Evolutionary conservation across 2,329 filamentous ascomycete genomes (phyloP).

Genomic region (Alternaria triticina): DNA sequence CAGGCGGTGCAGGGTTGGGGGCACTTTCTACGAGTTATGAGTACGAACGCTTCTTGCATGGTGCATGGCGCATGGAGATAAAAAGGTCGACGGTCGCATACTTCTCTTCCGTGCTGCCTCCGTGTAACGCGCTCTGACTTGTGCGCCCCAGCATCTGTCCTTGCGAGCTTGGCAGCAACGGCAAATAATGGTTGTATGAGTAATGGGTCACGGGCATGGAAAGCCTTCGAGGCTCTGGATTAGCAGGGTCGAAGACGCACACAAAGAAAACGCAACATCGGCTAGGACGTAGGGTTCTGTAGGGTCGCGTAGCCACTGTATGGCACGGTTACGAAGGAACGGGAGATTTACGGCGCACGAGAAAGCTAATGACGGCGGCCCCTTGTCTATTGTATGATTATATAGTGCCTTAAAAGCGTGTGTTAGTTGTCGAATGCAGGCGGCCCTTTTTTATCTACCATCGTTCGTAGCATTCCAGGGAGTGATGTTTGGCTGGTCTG

Average conservation of each 20-base stretch:
- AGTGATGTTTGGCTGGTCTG: slow-evolving; percentile 18
- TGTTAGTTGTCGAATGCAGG: slow-evolving; percentile 37
- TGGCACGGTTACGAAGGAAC: slow-evolving; percentile 11
- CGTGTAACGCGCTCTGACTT: slow-evolving; percentile 5
- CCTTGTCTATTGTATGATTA: slow-evolving; percentile 48
- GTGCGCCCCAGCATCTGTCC: slow-evolving; percentile 2
- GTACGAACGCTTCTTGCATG: slow-evolving; percentile 29
- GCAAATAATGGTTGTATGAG: slow-evolving; percentile 36
- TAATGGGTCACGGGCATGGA: slow-evolving; percentile 34
- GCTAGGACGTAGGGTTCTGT: background rate
- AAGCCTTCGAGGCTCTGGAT: slow-evolving; percentile 8
- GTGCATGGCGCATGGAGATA: slow-evolving; percentile 41
- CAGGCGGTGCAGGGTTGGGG: slow-evolving; percentile 29
- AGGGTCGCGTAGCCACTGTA: slow-evolving; percentile 12
- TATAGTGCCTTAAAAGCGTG: slow-evolving; percentile 38
- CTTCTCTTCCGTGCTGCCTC: slow-evolving; percentile 34
- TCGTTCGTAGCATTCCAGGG: background rate
- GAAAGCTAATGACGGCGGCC: slow-evolving; percentile 38
- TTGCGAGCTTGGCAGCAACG: slow-evolving; percentile 9
- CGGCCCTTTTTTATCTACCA: slow-evolving; percentile 22
- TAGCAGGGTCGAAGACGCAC: background rate
- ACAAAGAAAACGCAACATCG: background rate
- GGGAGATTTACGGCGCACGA: slow-evolving; percentile 10
- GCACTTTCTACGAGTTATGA: slow-evolving; percentile 18
- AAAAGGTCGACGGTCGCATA: slow-evolving; percentile 33